Evolutionary conservation across 352 stramenopile species (phyloP).

Genomic region (Phytophthora brassicae): DNA sequence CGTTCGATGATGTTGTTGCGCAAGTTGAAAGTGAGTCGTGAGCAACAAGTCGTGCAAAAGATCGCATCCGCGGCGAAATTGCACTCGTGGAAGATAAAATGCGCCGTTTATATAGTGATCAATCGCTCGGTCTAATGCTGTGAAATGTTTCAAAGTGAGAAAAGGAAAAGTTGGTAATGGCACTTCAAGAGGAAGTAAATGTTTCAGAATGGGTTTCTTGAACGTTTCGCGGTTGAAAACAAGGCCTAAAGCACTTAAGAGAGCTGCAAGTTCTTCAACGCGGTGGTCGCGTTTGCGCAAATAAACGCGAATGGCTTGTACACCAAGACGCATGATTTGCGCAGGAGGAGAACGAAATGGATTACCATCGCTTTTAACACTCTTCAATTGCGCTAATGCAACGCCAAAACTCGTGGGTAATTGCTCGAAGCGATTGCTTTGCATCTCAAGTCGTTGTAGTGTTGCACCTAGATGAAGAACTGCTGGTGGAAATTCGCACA

Average conservation of each 20-base stretch:
- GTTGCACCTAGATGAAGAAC: constrained; percentile 48
- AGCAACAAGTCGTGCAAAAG: constrained; percentile 58
- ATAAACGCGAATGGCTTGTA: constrained; percentile 51
- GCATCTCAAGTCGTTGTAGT: constrained; percentile 53
- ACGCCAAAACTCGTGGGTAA: constrained; percentile 61
- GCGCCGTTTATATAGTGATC: constrained; percentile 70
- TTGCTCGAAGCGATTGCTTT: constrained; percentile 71
- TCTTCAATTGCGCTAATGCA: constrained; percentile 37
- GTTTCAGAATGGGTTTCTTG: constrained; percentile 34
- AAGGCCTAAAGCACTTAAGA: constrained; percentile 44
- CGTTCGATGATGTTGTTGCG: constrained; percentile 49
- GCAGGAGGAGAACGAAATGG: constrained; percentile 71
- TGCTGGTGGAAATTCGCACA: constrained; percentile 45
- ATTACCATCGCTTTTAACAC: constrained; percentile 69
- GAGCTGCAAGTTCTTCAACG: constrained; percentile 46
- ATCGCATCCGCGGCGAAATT: constrained; percentile 50
- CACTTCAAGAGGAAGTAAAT: constrained; percentile 28
- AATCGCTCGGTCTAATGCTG: constrained; percentile 47
- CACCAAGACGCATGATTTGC: constrained; percentile 61
- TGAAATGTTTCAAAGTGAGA: constrained; percentile 48
- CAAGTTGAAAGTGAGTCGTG: constrained; percentile 49
- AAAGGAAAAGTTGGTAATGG: constrained; percentile 40
- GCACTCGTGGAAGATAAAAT: constrained; percentile 57
- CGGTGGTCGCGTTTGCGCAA: constrained; percentile 61
- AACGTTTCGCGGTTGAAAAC: constrained; percentile 46